Percentiles rank a stretch among this genome's conserved stretches.
These are phyloP conservation scores for Nothopassalora personata DNA, from an alignment of 2,329 filamentous ascomycete species.

Conservation along the genomic window DNA sequence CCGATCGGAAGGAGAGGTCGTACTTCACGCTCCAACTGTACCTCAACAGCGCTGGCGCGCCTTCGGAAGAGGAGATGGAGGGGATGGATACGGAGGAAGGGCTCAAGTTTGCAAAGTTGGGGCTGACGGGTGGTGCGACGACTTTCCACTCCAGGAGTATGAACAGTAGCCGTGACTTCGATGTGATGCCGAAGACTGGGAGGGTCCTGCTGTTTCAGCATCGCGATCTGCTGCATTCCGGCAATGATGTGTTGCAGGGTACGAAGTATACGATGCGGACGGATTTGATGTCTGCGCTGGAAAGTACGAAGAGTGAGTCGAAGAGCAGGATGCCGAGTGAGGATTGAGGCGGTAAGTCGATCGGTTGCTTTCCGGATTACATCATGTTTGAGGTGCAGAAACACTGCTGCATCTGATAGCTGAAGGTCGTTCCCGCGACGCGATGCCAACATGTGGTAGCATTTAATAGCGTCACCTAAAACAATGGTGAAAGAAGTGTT, in stretches of 20 bases:
- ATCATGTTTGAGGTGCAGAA: neutral
- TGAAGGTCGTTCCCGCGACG: neutral
- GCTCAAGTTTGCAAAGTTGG: constrained; percentile 7
- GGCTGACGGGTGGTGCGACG: constrained; percentile 47
- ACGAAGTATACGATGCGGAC: constrained; percentile 53
- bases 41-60: constrained; percentile 18
- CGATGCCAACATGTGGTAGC: neutral
- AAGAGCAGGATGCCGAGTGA: constrained; percentile 5
- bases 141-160: constrained; percentile 40
- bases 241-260: constrained; percentile 50
- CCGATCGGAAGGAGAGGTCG: constrained; percentile 47
- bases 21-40: constrained; percentile 55
- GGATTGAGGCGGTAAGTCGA: neutral
- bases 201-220: constrained; percentile 55
- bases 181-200: constrained; percentile 48
- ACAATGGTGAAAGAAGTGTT: neutral
- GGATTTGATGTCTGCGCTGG: constrained; percentile 49
- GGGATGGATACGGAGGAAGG: constrained; percentile 27
- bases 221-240: constrained; percentile 47
- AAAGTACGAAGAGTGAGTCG: constrained; percentile 14
- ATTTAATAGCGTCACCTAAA: neutral
- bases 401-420: neutral
- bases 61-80: constrained; percentile 13
- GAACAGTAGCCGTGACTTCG: constrained; percentile 31
- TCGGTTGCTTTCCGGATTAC: neutral